phyloP scores from a whole-genome alignment of 1,139 yeast species.

The Candida sanyaensis region DNA sequence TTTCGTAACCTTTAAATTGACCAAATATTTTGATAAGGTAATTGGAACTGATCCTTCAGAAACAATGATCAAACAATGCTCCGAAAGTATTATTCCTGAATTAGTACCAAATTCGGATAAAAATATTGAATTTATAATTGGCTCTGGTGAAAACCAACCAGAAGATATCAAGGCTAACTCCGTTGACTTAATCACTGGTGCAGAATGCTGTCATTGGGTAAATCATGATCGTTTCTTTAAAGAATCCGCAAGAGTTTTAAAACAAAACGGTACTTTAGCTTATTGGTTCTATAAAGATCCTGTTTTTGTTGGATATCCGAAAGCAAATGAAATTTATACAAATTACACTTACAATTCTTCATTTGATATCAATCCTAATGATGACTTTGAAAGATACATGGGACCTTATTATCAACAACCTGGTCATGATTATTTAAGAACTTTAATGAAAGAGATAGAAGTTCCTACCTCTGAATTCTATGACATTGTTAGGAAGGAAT shows the following conservation, averaged over 20 bases:
- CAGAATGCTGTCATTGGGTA: constrained; percentile 84
- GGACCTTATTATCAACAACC: constrained; percentile 81
- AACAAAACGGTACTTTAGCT: constrained; percentile 64
- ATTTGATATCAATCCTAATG: constrained; percentile 18
- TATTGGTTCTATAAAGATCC: constrained; percentile 85
- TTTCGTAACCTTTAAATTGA: constrained; percentile 62
- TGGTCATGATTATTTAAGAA: constrained; percentile 56
- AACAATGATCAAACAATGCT: constrained; percentile 61
- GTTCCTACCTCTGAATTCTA: constrained; percentile 42
- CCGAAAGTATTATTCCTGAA: constrained; percentile 7
- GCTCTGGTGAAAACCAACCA: constrained; percentile 32
- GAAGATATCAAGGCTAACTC: constrained; percentile 26
- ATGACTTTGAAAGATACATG: constrained; percentile 44
- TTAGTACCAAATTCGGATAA: constrained; percentile 8
- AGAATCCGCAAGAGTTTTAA: constrained; percentile 51
- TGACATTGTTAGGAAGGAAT: constrained; percentile 41
- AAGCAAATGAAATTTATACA: constrained; percentile 41
- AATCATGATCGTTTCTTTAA: constrained; percentile 53
- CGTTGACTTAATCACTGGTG: constrained; percentile 67
- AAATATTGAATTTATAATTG: constrained; percentile 27
- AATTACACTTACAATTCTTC: constrained; percentile 41
- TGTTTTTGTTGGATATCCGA: constrained; percentile 41
- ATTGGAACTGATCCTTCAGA: constrained; percentile 69
- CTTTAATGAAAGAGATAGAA: constrained; percentile 41
- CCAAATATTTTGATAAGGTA: constrained; percentile 45